Percentiles rank a stretch among this genome's conserved stretches.
Conservation (phyloP, 176 grass and related monocot species). For the Paspalum notatum region DNA sequence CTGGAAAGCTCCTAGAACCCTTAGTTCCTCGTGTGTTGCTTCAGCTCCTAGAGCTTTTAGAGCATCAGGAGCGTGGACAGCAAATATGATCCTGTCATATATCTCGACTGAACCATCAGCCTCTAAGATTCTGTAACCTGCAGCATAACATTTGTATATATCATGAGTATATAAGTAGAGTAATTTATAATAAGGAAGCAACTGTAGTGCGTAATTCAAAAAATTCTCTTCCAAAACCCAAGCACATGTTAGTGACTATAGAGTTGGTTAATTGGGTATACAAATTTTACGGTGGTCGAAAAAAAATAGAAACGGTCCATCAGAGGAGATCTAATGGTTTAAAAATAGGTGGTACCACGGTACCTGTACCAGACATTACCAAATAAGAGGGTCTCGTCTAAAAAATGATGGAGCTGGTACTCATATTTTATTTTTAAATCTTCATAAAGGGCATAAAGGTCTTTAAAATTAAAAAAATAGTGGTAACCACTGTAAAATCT, state of each 20-base stretch:
- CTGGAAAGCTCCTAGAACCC: slow-evolving; percentile 74
- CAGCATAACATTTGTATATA: not conserved
- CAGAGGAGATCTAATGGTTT: no score
- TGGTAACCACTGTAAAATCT: no score
- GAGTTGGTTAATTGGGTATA: not conserved
- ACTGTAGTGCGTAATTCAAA: not conserved
- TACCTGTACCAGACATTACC: no score
- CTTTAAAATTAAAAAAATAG: no score
- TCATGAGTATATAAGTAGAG: not conserved
- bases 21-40: slow-evolving; percentile 69
- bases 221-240: not conserved
- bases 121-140: slow-evolving; percentile 56
- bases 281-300: no score
- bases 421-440: no score
- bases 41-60: slow-evolving; percentile 68
- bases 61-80: slow-evolving; percentile 71
- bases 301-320: no score
- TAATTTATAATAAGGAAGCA: not conserved
- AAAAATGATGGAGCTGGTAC: no score
- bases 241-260: not conserved
- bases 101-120: slow-evolving; percentile 53
- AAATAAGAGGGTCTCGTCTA: no score
- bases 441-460: no score
- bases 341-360: no score
- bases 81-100: slow-evolving; percentile 68